A percentile compares a stretch with the other conserved stretches of the same genome.
phyloP scores from a whole-genome alignment of 345 rosid genomes.

The Melastoma malabathricum region DNA sequence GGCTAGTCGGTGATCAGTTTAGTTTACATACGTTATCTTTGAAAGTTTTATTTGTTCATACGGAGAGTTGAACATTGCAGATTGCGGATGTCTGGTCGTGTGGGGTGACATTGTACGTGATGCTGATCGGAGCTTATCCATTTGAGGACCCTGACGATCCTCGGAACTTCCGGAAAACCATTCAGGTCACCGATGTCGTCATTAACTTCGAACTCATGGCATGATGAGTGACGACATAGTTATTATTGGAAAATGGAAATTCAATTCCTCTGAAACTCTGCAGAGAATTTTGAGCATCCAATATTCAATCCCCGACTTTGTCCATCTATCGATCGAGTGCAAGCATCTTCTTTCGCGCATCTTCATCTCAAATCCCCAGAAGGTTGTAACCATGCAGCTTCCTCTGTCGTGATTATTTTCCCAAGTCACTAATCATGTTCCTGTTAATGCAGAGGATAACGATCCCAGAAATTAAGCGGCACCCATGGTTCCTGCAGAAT shows the following conservation, averaged over 20 bases:
- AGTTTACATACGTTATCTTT: too few species aligned
- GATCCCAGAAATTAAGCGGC: slow-evolving; percentile 50
- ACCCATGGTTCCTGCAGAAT: slow-evolving; percentile 53
- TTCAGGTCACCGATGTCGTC: slow-evolving; percentile 25
- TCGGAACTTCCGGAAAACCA: slow-evolving; percentile 60
- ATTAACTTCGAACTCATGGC: not conserved
- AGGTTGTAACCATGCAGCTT: slow-evolving; percentile 21
- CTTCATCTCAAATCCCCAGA: slow-evolving; percentile 70
- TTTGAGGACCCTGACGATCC: slow-evolving; percentile 77
- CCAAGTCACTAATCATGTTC: not conserved
- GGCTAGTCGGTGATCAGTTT: not conserved
- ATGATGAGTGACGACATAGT: not conserved
- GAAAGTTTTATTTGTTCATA: not conserved
- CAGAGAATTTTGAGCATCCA: slow-evolving; percentile 90
- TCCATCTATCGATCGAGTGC: slow-evolving; percentile 67
- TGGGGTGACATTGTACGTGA: slow-evolving; percentile 76
- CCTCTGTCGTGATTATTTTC: too few species aligned
- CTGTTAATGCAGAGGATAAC: slow-evolving; percentile 39
- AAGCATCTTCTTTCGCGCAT: slow-evolving; percentile 66
- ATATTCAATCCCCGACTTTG: slow-evolving; percentile 80
- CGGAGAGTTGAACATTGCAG: slow-evolving; percentile 13
- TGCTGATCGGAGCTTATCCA: slow-evolving; percentile 82
- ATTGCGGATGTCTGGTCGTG: slow-evolving; percentile 88
- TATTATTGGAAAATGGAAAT: not conserved
- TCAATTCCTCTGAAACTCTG: not conserved